A percentile compares a stretch with the other conserved stretches of the same genome.
These are phyloP conservation scores for Biscutella laevigata DNA, from an alignment of 441 rosid genomes.

Conservation along the genomic window DNA sequence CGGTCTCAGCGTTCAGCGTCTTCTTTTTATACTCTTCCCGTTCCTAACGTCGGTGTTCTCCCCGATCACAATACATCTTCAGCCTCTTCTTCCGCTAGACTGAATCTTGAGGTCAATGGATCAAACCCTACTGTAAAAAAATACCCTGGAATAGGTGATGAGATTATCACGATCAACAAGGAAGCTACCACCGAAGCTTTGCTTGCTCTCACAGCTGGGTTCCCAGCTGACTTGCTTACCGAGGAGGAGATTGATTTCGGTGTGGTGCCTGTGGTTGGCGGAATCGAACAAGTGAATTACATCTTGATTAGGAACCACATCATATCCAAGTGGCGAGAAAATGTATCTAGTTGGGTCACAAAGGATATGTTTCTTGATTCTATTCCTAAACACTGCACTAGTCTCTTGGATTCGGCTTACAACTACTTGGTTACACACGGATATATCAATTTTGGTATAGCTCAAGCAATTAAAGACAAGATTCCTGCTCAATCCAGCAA, in stretches of 20 bases:
- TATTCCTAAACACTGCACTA: slow-evolving; percentile 57
- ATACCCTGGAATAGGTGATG: slow-evolving; percentile 54
- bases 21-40: slow-evolving; percentile 34
- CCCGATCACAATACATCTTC: slow-evolving; percentile 17
- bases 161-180: slow-evolving; percentile 80
- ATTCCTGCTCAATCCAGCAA: slow-evolving; percentile 40
- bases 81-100: slow-evolving; percentile 24
- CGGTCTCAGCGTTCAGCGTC: slow-evolving; percentile 55
- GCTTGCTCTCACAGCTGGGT: slow-evolving; percentile 76
- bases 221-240: slow-evolving; percentile 80
- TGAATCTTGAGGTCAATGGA: slow-evolving; percentile 17
- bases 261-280: slow-evolving; percentile 64
- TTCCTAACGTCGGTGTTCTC: slow-evolving; percentile 18
- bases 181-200: slow-evolving; percentile 83
- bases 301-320: slow-evolving; percentile 78
- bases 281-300: slow-evolving; percentile 90
- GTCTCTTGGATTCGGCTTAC: slow-evolving; percentile 69
- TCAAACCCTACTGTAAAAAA: slow-evolving; percentile 6
- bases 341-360: slow-evolving; percentile 52
- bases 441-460: slow-evolving; percentile 73
- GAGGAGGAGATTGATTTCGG: slow-evolving; percentile 86
- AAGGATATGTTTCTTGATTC: slow-evolving; percentile 60
- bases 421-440: slow-evolving; percentile 64
- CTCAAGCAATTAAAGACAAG: slow-evolving; percentile 61
- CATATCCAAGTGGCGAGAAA: slow-evolving; percentile 76